phyloP scores from a whole-genome alignment of 768 basidiomycete genomes.

The Cystofilobasidium bisporidii region DNA sequence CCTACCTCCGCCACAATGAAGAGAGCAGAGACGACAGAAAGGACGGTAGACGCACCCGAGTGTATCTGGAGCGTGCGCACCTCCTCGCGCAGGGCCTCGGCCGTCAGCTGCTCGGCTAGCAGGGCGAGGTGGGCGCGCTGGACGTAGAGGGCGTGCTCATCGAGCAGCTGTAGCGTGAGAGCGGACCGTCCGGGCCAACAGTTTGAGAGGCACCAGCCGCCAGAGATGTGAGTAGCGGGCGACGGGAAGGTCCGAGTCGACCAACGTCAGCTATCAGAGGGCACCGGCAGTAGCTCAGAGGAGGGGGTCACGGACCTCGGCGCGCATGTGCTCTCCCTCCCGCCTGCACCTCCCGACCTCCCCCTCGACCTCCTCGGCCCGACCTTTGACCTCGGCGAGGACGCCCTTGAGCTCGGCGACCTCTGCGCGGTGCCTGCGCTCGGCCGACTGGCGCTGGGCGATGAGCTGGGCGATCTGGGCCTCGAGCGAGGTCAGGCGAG shows the following conservation, averaged over 20 bases:
- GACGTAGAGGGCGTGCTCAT: slow-evolving; percentile 8
- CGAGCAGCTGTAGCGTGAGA: slow-evolving; percentile 19
- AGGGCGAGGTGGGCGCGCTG: slow-evolving; percentile 7
- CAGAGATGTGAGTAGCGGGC: no score
- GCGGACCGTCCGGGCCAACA: no score
- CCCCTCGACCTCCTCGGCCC: slow-evolving; percentile 10
- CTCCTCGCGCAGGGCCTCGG: slow-evolving; percentile 13
- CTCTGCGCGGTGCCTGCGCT: slow-evolving; percentile 13
- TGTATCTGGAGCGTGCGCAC: background rate
- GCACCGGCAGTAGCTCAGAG: no score
- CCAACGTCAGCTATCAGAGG: no score
- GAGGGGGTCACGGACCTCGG: background rate
- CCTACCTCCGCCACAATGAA: background rate
- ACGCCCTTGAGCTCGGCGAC: background rate
- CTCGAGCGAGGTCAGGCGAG: slow-evolving; percentile 3
- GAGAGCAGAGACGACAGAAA: background rate
- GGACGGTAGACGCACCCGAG: background rate
- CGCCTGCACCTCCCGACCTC: slow-evolving; percentile 12
- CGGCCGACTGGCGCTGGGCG: background rate
- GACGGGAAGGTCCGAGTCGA: no score
- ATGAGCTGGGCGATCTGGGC: slow-evolving; percentile 11
- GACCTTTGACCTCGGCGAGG: background rate
- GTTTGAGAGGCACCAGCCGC: no score
- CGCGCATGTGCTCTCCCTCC: slow-evolving; percentile 14
- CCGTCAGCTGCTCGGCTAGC: slow-evolving; percentile 4